phyloP scores from a whole-genome alignment of 2,329 filamentous ascomycete species.

The Cladosporium oxysporum region DNA sequence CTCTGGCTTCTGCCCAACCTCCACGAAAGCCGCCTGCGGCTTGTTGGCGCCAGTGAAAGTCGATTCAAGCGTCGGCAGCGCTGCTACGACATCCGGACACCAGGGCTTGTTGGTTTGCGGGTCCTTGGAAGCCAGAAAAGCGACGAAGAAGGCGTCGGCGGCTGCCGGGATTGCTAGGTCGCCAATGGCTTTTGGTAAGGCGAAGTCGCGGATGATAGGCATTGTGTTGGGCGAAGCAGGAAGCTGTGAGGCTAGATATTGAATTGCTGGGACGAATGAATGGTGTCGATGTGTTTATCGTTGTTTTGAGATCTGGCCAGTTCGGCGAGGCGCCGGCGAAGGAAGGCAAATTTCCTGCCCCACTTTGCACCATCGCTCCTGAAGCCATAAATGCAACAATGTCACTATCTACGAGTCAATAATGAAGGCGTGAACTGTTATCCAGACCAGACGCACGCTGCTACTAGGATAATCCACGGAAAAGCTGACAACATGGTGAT shows the following conservation, averaged over 20 bases:
- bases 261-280: not conserved
- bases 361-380: not conserved
- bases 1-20: constrained; percentile 27
- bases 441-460: not conserved
- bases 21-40: constrained; percentile 24
- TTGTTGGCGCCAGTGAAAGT: constrained; percentile 22
- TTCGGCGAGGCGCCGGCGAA: not conserved
- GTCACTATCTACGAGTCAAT: not conserved
- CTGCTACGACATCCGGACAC: constrained; percentile 27
- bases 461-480: not conserved
- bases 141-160: constrained; percentile 23
- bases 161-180: constrained; percentile 2
- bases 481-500: not conserved
- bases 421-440: not conserved
- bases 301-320: not conserved
- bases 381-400: not conserved
- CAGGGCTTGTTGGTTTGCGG: constrained; percentile 24
- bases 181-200: constrained; percentile 9
- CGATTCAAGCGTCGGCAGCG: constrained; percentile 23
- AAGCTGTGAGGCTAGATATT: not conserved
- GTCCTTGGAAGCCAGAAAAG: constrained; percentile 26
- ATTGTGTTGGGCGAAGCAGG: constrained; percentile 2
- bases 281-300: not conserved
- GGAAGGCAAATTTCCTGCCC: not conserved
- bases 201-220: constrained; percentile 18